Base-by-base conservation (phyloP, 176 grass and related monocot species). In the Cenchrus fungigraminus region DNA sequence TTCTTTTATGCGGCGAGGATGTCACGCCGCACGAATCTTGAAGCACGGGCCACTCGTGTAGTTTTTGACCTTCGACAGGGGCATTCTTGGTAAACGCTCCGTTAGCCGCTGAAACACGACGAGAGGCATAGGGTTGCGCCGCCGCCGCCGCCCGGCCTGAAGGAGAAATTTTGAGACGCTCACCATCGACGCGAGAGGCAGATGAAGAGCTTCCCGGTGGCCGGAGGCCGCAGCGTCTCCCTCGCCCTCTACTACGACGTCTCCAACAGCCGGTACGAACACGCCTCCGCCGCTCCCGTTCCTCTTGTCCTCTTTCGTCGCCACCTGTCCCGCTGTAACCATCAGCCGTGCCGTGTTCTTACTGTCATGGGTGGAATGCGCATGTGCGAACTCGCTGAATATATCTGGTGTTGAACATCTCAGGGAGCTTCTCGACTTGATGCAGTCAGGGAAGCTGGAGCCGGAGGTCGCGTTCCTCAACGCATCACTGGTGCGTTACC, bases 391-490 rank as follows among this genome's bases (percentile, higher is more conserved):
- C 2, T 47, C 52, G 6, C 57, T 83, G 17, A 84, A 3, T 6
- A 13, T 65, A 47, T 55, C 34, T 84, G 17, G 12, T 10, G 25
- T 5, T 64, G 64, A 14, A 19, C 55, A 8, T 78, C 58, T 20
- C 76, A 94, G 95, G 84, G 92, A 91, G 71, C 93, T 99, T 22
- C 81, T 96, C 5, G 90, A 92, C 9, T 77, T 89, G 80, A 94
- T 99, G 91, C 97, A 94, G 82, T 85, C 89, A 10, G 93, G 93
- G 67, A 94, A 89, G 83, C 81, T 96, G 71, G 86, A 99, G 31
- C 97, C 91, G 51, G 97, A 96, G 89, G 90, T 89, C 4, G 90
- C 91, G 6, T 81, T 99, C 22, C 56, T 99, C 60, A 99, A 96
- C 62, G 93, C 97, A 1, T 92, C 89, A 22, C 91, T 92, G 88